phyloP scores from a whole-genome alignment of 106 monocot species.

The Hemerocallis citrina region DNA sequence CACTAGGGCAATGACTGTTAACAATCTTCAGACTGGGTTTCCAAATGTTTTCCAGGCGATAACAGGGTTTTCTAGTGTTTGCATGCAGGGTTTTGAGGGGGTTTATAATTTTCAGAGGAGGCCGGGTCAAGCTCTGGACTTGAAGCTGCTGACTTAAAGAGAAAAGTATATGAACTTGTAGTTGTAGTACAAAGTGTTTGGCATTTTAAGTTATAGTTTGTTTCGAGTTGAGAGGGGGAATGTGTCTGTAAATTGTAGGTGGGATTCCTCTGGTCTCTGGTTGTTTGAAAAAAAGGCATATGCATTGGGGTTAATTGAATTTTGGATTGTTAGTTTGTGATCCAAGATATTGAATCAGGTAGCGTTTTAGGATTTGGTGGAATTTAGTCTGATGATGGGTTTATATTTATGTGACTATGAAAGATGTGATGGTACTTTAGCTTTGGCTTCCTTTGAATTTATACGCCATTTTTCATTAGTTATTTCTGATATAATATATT shows the following conservation, averaged over 20 bases:
- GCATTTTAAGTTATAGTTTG: too few relatives aligned
- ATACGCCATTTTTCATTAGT: too few relatives aligned
- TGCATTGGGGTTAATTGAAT: too few relatives aligned
- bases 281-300: too few relatives aligned
- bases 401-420: too few relatives aligned
- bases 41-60: conserved; percentile 93
- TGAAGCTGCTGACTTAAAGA: conserved; percentile 8
- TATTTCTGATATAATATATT: too few relatives aligned
- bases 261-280: background rate
- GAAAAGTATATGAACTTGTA: background rate
- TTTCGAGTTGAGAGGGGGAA: background rate
- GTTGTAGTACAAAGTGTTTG: background rate
- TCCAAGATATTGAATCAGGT: too few relatives aligned
- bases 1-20: conserved; percentile 86
- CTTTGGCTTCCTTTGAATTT: too few relatives aligned
- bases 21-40: conserved; percentile 88
- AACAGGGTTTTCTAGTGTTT: conserved; percentile 82
- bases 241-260: conserved; percentile 1
- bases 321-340: too few relatives aligned
- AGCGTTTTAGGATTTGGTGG: too few relatives aligned
- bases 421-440: too few relatives aligned
- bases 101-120: conserved; percentile 39
- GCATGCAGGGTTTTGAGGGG: conserved; percentile 59
- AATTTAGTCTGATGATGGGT: too few relatives aligned
- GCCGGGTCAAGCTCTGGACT: background rate